A percentile compares a stretch with the other conserved stretches of the same genome.
Evolutionary conservation across 768 basidiomycete species (phyloP).

Genomic region (Dioszegia aurantiaca): DNA sequence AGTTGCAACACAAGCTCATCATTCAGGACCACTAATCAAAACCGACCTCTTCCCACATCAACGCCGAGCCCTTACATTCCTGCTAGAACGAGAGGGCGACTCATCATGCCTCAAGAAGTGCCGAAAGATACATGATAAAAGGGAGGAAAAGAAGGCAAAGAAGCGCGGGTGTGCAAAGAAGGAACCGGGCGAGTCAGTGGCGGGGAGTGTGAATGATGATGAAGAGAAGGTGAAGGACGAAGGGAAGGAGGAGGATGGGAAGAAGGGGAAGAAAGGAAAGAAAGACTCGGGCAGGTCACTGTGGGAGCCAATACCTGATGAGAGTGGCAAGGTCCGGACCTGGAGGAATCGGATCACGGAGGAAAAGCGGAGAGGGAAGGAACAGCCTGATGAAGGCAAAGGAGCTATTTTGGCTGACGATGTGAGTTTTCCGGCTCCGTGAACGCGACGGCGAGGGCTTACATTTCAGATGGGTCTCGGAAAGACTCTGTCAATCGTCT

Average conservation of each 20-base stretch:
- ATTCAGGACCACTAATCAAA: constrained; percentile 59
- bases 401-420: constrained; percentile 95
- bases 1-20: constrained; percentile 25
- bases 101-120: constrained; percentile 41
- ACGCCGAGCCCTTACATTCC: constrained; percentile 93
- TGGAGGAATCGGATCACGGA: constrained; percentile 87
- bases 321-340: constrained; percentile 43
- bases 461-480: constrained; percentile 85
- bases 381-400: constrained; percentile 61
- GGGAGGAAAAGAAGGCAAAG: constrained; percentile 20
- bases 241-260: constrained; percentile 40
- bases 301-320: constrained; percentile 56
- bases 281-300: constrained; percentile 39
- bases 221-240: constrained; percentile 13
- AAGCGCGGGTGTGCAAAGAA: constrained; percentile 4
- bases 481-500: constrained; percentile 93
- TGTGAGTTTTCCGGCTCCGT: constrained; percentile 58
- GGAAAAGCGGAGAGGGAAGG: constrained; percentile 59
- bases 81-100: constrained; percentile 75
- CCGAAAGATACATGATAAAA: constrained; percentile 35
- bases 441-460: constrained; percentile 15
- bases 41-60: constrained; percentile 94
- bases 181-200: neutral
- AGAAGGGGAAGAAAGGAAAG: constrained; percentile 52
- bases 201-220: constrained; percentile 26